A percentile compares a stretch with the other conserved stretches of the same genome.
Conservation (phyloP, 2,329 filamentous ascomycete genomes). For the Ophiobolus disseminans region DNA sequence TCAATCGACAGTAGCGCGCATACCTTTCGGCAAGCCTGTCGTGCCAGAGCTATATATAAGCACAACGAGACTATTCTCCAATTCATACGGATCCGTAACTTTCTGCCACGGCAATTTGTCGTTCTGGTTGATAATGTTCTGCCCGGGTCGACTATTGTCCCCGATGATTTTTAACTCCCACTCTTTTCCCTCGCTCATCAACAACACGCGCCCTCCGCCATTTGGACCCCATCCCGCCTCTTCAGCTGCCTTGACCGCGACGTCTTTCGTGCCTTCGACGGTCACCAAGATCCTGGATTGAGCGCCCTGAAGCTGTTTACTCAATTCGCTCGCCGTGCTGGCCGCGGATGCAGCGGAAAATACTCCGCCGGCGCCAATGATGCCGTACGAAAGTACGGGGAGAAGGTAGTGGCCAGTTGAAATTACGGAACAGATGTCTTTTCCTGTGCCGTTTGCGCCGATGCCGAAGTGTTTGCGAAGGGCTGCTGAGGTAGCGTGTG, state of each 20-base stretch:
- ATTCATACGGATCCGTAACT: conserved; percentile 58
- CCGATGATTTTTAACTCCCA: conserved; percentile 45
- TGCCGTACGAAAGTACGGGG: conserved; percentile 61
- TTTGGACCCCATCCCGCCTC: conserved; percentile 50
- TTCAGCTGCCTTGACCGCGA: conserved; percentile 59
- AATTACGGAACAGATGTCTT: conserved; percentile 62
- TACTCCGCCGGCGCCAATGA: conserved; percentile 66
- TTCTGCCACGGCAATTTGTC: conserved; percentile 60
- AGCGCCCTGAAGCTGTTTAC: conserved; percentile 55
- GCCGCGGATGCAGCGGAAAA: conserved; percentile 63
- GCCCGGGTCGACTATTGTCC: conserved; percentile 29
- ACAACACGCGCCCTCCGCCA: conserved; percentile 55
- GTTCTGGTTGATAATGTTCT: conserved; percentile 43
- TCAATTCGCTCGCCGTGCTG: conserved; percentile 60
- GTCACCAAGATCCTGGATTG: conserved; percentile 54
- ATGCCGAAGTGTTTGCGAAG: conserved; percentile 63
- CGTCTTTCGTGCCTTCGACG: conserved; percentile 58
- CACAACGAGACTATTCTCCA: conserved; percentile 56
- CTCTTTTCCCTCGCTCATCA: conserved; percentile 55
- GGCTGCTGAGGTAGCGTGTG: conserved; percentile 62
- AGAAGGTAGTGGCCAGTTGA: conserved; percentile 65
- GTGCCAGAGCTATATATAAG: conserved; percentile 59
- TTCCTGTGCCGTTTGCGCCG: conserved; percentile 56
- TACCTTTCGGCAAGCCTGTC: conserved; percentile 57
- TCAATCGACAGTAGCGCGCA: too few species aligned